Evolutionary conservation across 495 filamentous ascomycete species (phyloP), one percentile per base, ranked within the genome.

Genomic region (Aspergillus indologenus): DNA sequence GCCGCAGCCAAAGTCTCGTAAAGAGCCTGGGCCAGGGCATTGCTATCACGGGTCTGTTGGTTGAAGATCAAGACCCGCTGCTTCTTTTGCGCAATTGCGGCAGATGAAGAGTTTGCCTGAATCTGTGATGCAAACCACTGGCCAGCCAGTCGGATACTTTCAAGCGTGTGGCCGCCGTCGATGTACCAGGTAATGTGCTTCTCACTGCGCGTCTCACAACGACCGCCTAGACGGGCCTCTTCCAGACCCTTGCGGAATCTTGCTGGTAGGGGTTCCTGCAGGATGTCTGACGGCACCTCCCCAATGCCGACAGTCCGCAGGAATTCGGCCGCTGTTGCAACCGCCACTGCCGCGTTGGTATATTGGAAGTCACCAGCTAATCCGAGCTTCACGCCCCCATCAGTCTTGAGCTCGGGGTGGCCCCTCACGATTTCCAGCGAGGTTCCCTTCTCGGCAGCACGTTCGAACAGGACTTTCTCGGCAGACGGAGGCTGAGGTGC

Each of bases 141-240:
- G 3, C 85, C 87, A 1, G 90, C 89, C 63, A 88, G 79, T 57
- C 86, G 82, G 50, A 98, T 86, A 66, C 90, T 96, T 64, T 97
- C 92, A 18, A 87, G 79, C 0, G 92, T 98, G 67, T 98, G 94
- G 0, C 91, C 92, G 6, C 92, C 90, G 68, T 97, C 94, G 26
- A 98, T 85, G 67, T 90, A 89, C 94, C 93, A 97, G 20, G 80
- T 74, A 0, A 96, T 77, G n/a, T 81, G 76, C 24, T 76, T 77
- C 56, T 92, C 89, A 5, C 69, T 67, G 46, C 87, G 86, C 45
- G 85, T 85, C 60, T 98, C 91, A 69, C 91, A 98, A 45, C 94
- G 81, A 14, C 94, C 94, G 5, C 87, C 80, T 77, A 92, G 88
- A 12, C 83, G 81, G 8, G 90, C 87, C 61, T 84, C 71, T 65